Percentiles rank a stretch among this genome's conserved stretches.
Conservation (phyloP, 2,329 filamentous ascomycete genomes). For the Cladosporium sp. region DNA sequence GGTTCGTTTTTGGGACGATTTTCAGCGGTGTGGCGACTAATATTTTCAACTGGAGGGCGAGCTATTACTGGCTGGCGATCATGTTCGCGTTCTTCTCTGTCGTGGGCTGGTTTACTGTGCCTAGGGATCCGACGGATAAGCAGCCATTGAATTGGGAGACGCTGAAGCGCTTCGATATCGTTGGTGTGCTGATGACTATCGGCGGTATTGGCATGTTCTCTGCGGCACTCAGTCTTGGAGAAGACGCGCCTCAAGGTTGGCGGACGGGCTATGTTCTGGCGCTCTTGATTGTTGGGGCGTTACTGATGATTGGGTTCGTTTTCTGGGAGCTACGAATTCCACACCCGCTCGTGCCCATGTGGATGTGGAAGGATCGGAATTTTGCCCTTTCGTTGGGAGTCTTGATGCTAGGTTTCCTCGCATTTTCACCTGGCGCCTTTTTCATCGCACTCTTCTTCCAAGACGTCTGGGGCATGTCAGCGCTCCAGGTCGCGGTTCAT, state of each 20-base stretch:
- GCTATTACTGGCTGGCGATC: slow-evolving; percentile 58
- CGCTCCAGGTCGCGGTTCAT: slow-evolving; percentile 57
- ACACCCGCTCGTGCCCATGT: slow-evolving; percentile 48
- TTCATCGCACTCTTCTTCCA: slow-evolving; percentile 63
- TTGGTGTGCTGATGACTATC: slow-evolving; percentile 58
- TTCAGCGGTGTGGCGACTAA: slow-evolving; percentile 58
- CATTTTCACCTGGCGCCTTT: slow-evolving; percentile 42
- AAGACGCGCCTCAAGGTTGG: slow-evolving; percentile 59
- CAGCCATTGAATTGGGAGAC: slow-evolving; percentile 42
- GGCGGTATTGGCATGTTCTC: slow-evolving; percentile 63
- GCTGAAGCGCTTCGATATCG: slow-evolving; percentile 55
- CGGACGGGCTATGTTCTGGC: slow-evolving; percentile 57
- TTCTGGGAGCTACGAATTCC: slow-evolving; percentile 56
- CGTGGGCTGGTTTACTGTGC: slow-evolving; percentile 58
- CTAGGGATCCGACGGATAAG: slow-evolving; percentile 48
- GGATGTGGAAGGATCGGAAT: slow-evolving; percentile 56
- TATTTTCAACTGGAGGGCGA: slow-evolving; percentile 59
- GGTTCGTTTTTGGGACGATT: slow-evolving; percentile 55
- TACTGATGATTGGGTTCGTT: slow-evolving; percentile 53
- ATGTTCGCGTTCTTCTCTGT: slow-evolving; percentile 58
- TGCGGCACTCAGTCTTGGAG: slow-evolving; percentile 52
- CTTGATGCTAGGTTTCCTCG: slow-evolving; percentile 57
- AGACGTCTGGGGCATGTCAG: slow-evolving; percentile 46
- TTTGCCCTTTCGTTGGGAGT: slow-evolving; percentile 58
- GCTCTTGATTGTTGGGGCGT: slow-evolving; percentile 55